Conservation (phyloP, 2,329 filamentous ascomycete species). For the Trichophyton simii region DNA sequence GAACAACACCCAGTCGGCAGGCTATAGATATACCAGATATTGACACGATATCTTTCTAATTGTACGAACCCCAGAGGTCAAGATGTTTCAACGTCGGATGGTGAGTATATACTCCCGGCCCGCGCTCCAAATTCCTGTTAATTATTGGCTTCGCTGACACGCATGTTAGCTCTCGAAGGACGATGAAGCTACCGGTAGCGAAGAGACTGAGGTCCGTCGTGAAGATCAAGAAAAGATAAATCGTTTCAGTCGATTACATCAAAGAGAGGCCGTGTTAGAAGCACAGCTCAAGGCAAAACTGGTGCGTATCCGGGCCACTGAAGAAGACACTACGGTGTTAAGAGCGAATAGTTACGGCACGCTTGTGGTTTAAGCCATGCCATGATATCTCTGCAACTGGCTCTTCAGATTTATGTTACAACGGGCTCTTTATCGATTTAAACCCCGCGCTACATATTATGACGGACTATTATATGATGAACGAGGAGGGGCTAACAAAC, state of each 20-base stretch:
- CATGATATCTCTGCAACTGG: not conserved
- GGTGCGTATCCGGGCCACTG: constrained; percentile 39
- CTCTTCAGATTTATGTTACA: not conserved
- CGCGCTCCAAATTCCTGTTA: not conserved
- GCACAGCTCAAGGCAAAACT: constrained; percentile 69
- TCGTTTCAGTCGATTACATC: constrained; percentile 86
- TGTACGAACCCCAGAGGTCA: constrained; percentile 5
- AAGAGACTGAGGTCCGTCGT: constrained; percentile 85
- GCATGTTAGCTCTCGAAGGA: constrained; percentile 71
- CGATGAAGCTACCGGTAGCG: constrained; percentile 63
- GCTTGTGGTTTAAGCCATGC: too few relatives aligned
- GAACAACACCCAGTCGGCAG: not conserved
- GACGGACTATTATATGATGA: not conserved
- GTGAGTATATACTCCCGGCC: constrained; percentile 27
- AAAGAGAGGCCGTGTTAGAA: constrained; percentile 64
- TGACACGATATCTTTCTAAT: not conserved
- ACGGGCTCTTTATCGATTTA: not conserved
- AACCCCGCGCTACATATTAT: not conserved
- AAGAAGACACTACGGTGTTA: not conserved
- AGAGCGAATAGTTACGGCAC: not conserved
- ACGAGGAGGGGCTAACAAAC: not conserved
- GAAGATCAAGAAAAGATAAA: constrained; percentile 99
- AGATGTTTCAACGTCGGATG: constrained; percentile 49
- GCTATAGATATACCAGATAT: not conserved
- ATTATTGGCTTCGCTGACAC: not conserved